phyloP scores from a whole-genome alignment of 768 basidiomycete species.

The Suillus plorans region DNA sequence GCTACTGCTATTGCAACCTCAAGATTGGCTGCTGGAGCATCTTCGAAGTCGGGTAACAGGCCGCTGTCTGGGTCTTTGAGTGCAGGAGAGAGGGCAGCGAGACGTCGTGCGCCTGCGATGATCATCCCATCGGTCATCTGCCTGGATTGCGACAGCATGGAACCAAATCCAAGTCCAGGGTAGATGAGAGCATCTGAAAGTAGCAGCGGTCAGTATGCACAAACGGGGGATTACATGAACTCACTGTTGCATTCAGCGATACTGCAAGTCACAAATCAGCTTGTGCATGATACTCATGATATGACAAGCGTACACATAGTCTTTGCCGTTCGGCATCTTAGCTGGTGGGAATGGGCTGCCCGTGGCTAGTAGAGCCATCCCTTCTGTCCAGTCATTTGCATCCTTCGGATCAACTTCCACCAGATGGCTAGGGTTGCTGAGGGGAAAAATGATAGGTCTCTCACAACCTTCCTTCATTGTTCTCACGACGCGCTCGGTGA shows the following conservation, averaged over 20 bases:
- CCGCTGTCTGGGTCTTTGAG: slow-evolving; percentile 67
- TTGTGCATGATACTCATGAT: not conserved
- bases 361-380: slow-evolving; percentile 77
- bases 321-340: slow-evolving; percentile 62
- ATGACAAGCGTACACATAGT: slow-evolving; percentile 54
- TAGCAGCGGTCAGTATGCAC: not conserved
- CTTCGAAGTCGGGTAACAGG: slow-evolving; percentile 74
- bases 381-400: slow-evolving; percentile 76
- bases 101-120: slow-evolving; percentile 71
- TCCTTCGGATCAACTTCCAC: slow-evolving; percentile 75
- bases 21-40: slow-evolving; percentile 72
- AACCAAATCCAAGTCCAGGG: slow-evolving; percentile 82
- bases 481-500: slow-evolving; percentile 69
- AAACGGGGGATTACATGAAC: slow-evolving; percentile 11
- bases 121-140: slow-evolving; percentile 84
- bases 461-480: slow-evolving; percentile 69
- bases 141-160: slow-evolving; percentile 65
- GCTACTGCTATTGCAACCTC: slow-evolving; percentile 84
- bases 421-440: slow-evolving; percentile 78
- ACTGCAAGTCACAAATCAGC: slow-evolving; percentile 32
- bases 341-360: slow-evolving; percentile 83
- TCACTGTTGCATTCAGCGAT: slow-evolving; percentile 74
- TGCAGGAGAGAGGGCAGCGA: slow-evolving; percentile 77
- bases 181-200: slow-evolving; percentile 70
- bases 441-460: slow-evolving; percentile 79